Conservation (phyloP, 2,329 filamentous ascomycete genomes). For the Colletotrichum lini region DNA sequence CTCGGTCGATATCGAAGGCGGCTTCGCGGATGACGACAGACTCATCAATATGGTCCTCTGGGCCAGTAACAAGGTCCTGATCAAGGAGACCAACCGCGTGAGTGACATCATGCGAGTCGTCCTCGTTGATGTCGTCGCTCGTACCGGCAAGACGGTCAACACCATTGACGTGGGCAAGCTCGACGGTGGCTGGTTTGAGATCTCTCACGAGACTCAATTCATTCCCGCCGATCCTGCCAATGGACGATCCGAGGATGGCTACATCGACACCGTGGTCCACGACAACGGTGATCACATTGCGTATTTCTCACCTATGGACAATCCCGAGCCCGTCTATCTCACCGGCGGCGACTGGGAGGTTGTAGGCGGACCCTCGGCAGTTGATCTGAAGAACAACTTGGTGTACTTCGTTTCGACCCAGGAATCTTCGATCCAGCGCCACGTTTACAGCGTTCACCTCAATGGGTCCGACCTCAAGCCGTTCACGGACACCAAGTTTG, state of each 20-base stretch:
- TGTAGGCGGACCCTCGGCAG: constrained; percentile 83
- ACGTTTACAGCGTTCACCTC: constrained; percentile 90
- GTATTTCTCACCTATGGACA: constrained; percentile 92
- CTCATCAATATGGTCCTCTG: constrained; percentile 95
- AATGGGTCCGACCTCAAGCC: constrained; percentile 81
- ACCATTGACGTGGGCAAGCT: constrained; percentile 84
- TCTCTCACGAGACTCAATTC: constrained; percentile 87
- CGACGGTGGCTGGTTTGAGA: constrained; percentile 98
- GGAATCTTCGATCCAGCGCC: constrained; percentile 88
- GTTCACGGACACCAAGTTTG: constrained; percentile 79
- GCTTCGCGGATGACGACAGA: constrained; percentile 85
- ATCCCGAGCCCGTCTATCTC: constrained; percentile 83
- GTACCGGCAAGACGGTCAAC: constrained; percentile 83
- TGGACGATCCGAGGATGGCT: constrained; percentile 86
- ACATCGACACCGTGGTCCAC: constrained; percentile 91
- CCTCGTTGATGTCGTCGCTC: constrained; percentile 82
- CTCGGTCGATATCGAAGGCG: constrained; percentile 80
- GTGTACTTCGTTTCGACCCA: constrained; percentile 94
- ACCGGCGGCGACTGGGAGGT: constrained; percentile 96
- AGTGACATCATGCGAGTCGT: constrained; percentile 92
- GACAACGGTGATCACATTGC: constrained; percentile 91
- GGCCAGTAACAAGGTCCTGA: constrained; percentile 86
- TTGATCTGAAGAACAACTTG: constrained; percentile 87
- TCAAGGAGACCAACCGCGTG: constrained; percentile 94
- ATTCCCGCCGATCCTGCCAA: constrained; percentile 86